Conservation (phyloP, 192 early-diverging fungal species). For the Coemansia sp. region DNA sequence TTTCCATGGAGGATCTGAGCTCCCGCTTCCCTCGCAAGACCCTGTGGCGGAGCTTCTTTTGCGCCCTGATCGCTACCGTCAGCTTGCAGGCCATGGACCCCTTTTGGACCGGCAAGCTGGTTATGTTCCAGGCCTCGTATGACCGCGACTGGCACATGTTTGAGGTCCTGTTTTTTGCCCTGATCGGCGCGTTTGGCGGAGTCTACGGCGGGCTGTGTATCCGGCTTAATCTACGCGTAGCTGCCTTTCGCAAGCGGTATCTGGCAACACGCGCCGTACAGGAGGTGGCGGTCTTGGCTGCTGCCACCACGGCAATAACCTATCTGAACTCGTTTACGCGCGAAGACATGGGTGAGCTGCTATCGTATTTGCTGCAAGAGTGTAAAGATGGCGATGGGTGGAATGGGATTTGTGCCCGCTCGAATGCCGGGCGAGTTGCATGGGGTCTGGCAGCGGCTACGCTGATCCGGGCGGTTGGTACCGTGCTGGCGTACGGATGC, state of each 20-base stretch:
- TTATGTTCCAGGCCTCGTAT: constrained; percentile 92
- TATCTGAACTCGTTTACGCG: constrained; percentile 74
- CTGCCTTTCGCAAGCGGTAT: constrained; percentile 67
- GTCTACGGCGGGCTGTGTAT: constrained; percentile 77
- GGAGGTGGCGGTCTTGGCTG: constrained; percentile 65
- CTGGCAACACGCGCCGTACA: constrained; percentile 62
- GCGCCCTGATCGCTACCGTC: constrained; percentile 91
- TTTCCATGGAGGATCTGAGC: constrained; percentile 86
- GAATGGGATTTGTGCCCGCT: constrained; percentile 58
- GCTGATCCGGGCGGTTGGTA: constrained; percentile 54
- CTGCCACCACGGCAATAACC: constrained; percentile 63
- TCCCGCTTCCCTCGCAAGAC: constrained; percentile 92
- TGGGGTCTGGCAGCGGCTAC: constrained; percentile 58
- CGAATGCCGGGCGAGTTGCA: constrained; percentile 34
- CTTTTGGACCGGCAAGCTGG: constrained; percentile 93
- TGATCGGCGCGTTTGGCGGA: constrained; percentile 82
- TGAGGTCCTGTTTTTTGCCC: constrained; percentile 77
- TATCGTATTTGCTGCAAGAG: constrained; percentile 71
- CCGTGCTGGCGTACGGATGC: constrained; percentile 65
- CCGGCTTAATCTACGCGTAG: constrained; percentile 67
- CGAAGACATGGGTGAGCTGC: constrained; percentile 83
- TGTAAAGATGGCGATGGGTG: constrained; percentile 61
- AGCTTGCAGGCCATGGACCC: constrained; percentile 90
- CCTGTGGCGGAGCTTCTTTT: constrained; percentile 96
- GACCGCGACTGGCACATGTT: constrained; percentile 94